Base-by-base conservation (phyloP, 495 filamentous ascomycete species). In the Aspergillus egyptiacus region DNA sequence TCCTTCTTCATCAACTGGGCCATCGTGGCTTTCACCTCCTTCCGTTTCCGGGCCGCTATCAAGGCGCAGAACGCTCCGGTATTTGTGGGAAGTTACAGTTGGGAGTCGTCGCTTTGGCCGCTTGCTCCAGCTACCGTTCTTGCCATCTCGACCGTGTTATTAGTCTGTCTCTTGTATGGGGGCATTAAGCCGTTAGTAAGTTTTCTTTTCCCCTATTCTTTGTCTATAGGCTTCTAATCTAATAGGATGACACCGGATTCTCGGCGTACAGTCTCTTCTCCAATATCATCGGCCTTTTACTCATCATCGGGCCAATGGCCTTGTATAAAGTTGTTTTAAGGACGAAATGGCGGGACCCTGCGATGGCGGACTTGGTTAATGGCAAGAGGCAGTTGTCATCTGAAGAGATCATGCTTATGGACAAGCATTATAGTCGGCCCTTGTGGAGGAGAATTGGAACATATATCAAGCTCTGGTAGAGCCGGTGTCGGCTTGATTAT, bases 401-500 rank as follows among this genome's bases (percentile, higher is more conserved):
- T 7, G 46, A 60, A 42, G 60, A 62, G 47, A 60, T 66, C 14
- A 33, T 33, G 24, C 24, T 54, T 18, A 30, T 66, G 38, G 54
- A 65, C 39, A 37, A 17, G n/a, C 60, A 63, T 40, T 61, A 57
- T 51, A 35, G 19, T 17, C 48, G 36, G 28, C 57, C 57, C 0
- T 5, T 46, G 4, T 65, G 59, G 62, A 25, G 59, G 18, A 38
- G 54, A 31, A 6, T 65, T 14, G 39, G 47, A 25, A 53, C 47
- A 3, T 62, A 62, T 50, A 14, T 62, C 1, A 50, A 50, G 36
- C 22, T 65, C 8, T 65, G 62, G 59, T 65, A 46, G 31, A n/a
- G n/a, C n/a, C n/a, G n/a, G n/a, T n/a, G n/a, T n/a, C n/a, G n/a
- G n/a, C n/a, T n/a, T n/a, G n/a, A n/a, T n/a, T n/a, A n/a, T n/a